Conservation (phyloP, 192 early-diverging fungal species). For the Chytriomyces sp. region DNA sequence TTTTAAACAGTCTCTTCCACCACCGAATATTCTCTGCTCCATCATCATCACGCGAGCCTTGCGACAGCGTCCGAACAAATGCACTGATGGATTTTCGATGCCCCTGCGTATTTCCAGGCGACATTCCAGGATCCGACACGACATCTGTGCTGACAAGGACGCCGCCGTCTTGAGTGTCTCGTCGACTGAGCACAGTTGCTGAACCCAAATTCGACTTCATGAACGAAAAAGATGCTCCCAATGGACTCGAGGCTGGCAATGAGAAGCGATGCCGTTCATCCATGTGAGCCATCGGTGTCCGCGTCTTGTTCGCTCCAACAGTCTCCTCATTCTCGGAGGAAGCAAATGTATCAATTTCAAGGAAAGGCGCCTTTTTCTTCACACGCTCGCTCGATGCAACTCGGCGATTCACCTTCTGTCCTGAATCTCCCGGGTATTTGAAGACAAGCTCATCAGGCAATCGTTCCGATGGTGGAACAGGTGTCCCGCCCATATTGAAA, state of each 20-base stretch:
- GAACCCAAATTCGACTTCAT: neutral
- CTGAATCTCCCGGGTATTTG: too few species aligned
- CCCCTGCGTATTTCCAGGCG: neutral
- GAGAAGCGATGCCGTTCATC: neutral
- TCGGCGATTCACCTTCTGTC: neutral
- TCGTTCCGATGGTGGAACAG: neutral
- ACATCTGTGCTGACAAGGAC: neutral
- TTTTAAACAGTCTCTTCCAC: constrained; percentile 32
- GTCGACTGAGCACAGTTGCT: neutral
- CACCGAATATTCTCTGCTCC: constrained; percentile 17
- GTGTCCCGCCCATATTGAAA: neutral
- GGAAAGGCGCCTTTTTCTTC: neutral
- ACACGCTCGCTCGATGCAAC: neutral
- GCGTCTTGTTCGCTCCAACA: neutral
- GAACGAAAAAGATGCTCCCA: neutral
- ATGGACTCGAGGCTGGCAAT: neutral
- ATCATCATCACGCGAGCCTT: constrained; percentile 24
- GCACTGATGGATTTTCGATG: constrained; percentile 22
- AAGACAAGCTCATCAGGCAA: neutral
- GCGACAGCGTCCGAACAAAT: constrained; percentile 10
- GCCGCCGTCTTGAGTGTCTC: neutral
- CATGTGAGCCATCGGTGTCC: neutral
- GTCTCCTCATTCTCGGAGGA: neutral
- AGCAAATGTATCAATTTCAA: too few species aligned
- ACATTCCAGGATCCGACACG: neutral